Percentiles rank a stretch among this genome's conserved stretches.
phyloP scores from a whole-genome alignment of 1,284 basidiomycete species.

The Trichosporon ovoides region DNA sequence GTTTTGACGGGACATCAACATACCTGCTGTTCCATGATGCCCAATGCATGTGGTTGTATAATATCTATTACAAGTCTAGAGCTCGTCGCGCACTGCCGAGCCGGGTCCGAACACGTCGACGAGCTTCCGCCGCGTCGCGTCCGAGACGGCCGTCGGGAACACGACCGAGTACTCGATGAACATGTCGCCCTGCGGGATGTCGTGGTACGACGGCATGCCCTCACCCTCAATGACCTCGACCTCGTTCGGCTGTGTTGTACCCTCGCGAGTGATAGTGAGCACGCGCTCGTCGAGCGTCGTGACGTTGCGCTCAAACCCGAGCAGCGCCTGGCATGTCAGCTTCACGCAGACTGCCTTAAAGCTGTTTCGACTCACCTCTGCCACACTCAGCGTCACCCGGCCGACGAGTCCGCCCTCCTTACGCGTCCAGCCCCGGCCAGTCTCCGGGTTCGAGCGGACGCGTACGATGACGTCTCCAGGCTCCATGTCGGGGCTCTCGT shows the following conservation, averaged over 20 bases:
- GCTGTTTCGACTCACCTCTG: conserved; percentile 61
- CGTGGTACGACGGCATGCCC: conserved; percentile 75
- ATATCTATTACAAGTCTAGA: conserved; percentile 45
- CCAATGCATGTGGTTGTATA: not conserved
- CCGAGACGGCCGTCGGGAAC: conserved; percentile 64
- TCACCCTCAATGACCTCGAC: conserved; percentile 79
- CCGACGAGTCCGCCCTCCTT: conserved; percentile 86
- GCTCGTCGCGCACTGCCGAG: not conserved
- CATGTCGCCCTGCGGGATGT: conserved; percentile 66
- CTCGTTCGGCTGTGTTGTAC: conserved; percentile 88
- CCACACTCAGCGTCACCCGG: conserved; percentile 78
- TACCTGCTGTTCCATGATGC: no score
- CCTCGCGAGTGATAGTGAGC: conserved; percentile 64
- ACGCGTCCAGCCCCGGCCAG: conserved; percentile 65
- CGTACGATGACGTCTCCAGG: conserved; percentile 82
- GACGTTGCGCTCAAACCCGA: conserved; percentile 60
- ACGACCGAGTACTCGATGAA: conserved; percentile 89
- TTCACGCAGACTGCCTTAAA: not conserved
- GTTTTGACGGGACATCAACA: no score
- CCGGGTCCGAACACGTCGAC: not conserved
- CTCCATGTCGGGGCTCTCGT: conserved; percentile 88
- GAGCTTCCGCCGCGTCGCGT: conserved; percentile 53
- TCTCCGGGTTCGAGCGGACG: conserved; percentile 60
- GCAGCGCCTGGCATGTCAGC: conserved; percentile 36
- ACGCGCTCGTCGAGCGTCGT: conserved; percentile 82